Evolutionary conservation across 345 rosid genomes (phyloP).

Genomic region (Noccaea caerulescens): DNA sequence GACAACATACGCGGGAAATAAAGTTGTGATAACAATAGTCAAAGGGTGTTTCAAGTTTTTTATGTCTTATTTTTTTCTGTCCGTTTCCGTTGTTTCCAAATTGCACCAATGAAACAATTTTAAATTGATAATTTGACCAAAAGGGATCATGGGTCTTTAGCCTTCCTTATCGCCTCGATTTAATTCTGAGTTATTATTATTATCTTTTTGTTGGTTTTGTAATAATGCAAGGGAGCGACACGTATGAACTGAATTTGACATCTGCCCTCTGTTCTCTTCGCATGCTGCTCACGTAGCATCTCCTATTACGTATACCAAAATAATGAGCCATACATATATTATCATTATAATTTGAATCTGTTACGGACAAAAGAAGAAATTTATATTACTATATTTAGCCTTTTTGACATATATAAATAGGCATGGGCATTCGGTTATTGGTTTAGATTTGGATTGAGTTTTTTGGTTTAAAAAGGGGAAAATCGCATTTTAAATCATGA

Average conservation of each 20-base stretch:
- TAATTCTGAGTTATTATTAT: background rate
- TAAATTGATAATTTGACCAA: constrained; percentile 7
- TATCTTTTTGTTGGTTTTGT: constrained; percentile 18
- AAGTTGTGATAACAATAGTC: no score
- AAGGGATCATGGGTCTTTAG: constrained; percentile 29
- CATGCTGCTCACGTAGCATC: constrained; percentile 46
- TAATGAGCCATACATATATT: background rate
- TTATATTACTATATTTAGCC: no score
- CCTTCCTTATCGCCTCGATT: constrained; percentile 40
- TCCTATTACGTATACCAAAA: constrained; percentile 24
- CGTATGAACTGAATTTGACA: constrained; percentile 41
- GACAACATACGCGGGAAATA: no score
- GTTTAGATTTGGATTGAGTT: no score
- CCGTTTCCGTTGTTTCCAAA: background rate
- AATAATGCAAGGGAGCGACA: constrained; percentile 10
- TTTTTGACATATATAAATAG: no score
- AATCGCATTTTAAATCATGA: no score
- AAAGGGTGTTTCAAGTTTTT: no score
- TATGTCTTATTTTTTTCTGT: background rate
- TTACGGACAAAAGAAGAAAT: background rate
- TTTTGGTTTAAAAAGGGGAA: no score
- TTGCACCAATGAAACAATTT: background rate
- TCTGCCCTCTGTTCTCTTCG: constrained; percentile 42
- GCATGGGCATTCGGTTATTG: no score
- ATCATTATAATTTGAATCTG: background rate